A percentile compares a stretch with the other conserved stretches of the same genome.
phyloP scores from a whole-genome alignment of 345 rosid genomes.

The Acer negundo region DNA sequence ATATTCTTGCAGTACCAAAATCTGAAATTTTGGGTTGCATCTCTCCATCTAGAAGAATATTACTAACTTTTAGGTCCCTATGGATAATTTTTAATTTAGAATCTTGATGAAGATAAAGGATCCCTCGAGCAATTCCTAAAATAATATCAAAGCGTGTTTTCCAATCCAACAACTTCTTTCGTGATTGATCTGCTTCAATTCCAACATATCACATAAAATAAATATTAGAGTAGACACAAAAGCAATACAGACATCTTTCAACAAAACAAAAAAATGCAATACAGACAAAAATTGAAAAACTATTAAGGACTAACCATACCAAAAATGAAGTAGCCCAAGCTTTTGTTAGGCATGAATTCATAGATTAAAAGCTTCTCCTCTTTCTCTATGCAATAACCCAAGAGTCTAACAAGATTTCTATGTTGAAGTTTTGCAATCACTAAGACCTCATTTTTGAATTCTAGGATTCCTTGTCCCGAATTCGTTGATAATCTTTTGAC shows the following conservation, averaged over 20 bases:
- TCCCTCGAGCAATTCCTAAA: constrained; percentile 37
- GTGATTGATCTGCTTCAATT: constrained; percentile 19
- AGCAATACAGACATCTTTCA: background rate
- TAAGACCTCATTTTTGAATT: no score
- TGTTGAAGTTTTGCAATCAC: constrained; percentile 17
- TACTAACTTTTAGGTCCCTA: constrained; percentile 37
- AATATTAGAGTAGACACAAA: background rate
- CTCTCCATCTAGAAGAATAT: constrained; percentile 33
- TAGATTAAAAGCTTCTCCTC: constrained; percentile 25
- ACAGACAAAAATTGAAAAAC: background rate
- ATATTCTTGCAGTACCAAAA: constrained; percentile 41
- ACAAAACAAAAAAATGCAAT: no score
- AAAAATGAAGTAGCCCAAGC: constrained; percentile 20
- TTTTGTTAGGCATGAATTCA: constrained; percentile 27
- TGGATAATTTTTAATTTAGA: constrained; percentile 36
- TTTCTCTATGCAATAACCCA: constrained; percentile 29
- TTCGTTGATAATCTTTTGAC: no score
- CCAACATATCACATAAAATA: background rate
- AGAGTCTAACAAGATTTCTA: constrained; percentile 26
- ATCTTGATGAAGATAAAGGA: constrained; percentile 43
- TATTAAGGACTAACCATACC: background rate
- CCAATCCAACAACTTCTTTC: constrained; percentile 29
- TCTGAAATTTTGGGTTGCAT: constrained; percentile 46
- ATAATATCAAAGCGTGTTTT: constrained; percentile 28
- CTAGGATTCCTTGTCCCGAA: no score